A percentile compares a stretch with the other conserved stretches of the same genome.
Evolutionary conservation across 495 filamentous ascomycete genomes (phyloP).

Genomic region (Aspergillus steynii): DNA sequence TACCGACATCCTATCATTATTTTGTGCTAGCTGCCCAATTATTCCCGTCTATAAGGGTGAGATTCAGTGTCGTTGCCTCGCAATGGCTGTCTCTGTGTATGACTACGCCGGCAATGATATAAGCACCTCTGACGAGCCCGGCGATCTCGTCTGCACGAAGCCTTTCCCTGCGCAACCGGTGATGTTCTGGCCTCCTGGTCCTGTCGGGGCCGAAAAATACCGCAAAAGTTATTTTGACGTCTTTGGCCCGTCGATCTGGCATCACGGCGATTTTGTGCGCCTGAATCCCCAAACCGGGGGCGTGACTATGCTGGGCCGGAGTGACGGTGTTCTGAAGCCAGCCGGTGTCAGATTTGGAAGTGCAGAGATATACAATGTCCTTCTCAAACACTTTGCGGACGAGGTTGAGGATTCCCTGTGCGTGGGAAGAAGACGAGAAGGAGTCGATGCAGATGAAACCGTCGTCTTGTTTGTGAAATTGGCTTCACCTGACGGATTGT

Average conservation of each 20-base stretch:
- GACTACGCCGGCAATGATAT: conserved; percentile 59
- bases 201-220: conserved; percentile 70
- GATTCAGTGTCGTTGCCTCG: conserved; percentile 86
- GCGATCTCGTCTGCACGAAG: conserved; percentile 86
- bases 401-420: conserved; percentile 83
- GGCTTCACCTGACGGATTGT: conserved; percentile 35
- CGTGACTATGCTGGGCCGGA: conserved; percentile 81
- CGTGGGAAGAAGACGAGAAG: conserved; percentile 70
- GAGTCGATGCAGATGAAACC: conserved; percentile 73
- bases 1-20: conserved; percentile 92
- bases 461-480: conserved; percentile 86
- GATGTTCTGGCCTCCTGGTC: conserved; percentile 73
- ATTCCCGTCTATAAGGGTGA: conserved; percentile 86
- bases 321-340: conserved; percentile 89
- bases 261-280: conserved; percentile 91
- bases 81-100: conserved; percentile 83
- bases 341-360: conserved; percentile 84
- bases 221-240: conserved; percentile 82
- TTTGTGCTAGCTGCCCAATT: conserved; percentile 82
- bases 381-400: conserved; percentile 74
- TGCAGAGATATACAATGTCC: conserved; percentile 91
- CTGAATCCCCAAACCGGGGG: conserved; percentile 74
- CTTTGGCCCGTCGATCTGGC: conserved; percentile 74
- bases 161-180: conserved; percentile 92
- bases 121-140: conserved; percentile 61